Evolutionary conservation across 2,329 filamentous ascomycete genomes (phyloP).

Genomic region (Epichloe amarillans): DNA sequence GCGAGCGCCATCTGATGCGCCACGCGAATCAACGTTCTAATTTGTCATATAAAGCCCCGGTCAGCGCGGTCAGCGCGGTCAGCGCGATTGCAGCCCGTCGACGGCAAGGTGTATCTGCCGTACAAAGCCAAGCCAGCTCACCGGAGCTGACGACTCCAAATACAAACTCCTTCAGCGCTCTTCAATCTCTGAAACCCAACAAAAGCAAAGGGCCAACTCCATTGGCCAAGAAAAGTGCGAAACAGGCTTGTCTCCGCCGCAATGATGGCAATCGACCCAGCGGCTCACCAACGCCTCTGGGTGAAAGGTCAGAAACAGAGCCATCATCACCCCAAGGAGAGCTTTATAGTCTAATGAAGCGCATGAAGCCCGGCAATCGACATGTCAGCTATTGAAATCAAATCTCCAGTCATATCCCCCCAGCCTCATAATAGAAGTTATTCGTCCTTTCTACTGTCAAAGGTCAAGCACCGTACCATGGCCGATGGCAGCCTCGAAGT

Average conservation of each 20-base stretch:
- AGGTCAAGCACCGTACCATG: constrained; percentile 29
- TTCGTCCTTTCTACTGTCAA: constrained; percentile 32
- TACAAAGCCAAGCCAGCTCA: constrained; percentile 2
- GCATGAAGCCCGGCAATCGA: not conserved
- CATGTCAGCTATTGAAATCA: not conserved
- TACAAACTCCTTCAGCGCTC: constrained; percentile 17
- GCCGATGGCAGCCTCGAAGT: constrained; percentile 27
- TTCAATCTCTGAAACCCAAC: constrained; percentile 11
- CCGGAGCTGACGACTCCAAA: constrained; percentile 11
- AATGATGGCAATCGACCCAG: not conserved
- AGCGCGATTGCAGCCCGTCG: constrained; percentile 24
- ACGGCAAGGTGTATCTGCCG: constrained; percentile 11
- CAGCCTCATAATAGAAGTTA: constrained; percentile 18
- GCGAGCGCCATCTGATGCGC: not conserved
- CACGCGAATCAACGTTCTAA: not conserved
- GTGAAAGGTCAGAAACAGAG: not conserved
- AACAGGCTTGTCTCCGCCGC: not conserved
- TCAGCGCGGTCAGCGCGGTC: constrained; percentile 24
- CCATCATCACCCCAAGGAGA: not conserved
- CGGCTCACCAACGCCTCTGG: not conserved
- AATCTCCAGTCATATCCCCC: not conserved
- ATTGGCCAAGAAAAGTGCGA: constrained; percentile 10
- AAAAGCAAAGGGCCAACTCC: constrained; percentile 5
- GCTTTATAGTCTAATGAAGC: not conserved
- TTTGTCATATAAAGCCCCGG: constrained; percentile 6